Evolutionary conservation across 2,329 filamentous ascomycete genomes (phyloP), one percentile per base, ranked within the genome.

Genomic region (Penicillium sp.): DNA sequence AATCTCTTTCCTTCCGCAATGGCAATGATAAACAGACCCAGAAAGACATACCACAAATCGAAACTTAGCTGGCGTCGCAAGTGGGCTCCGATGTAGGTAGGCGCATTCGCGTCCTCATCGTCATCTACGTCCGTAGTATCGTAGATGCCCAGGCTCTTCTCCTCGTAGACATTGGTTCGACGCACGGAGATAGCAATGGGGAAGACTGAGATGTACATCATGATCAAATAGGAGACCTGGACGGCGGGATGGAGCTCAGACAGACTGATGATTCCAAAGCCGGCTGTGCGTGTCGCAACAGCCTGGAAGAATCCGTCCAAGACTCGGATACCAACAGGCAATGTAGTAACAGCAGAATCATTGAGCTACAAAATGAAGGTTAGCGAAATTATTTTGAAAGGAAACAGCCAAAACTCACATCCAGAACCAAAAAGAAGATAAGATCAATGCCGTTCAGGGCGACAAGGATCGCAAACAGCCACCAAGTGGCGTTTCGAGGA

Each of bases 181-280:
- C 93, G 91, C 65, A 97, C 89, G 7, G 90, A 94, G 66, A 97
- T 97, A 69, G 94, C 93, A 64, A 97, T 96, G 5, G 93, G 93
- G 64, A 96, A 96, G 56, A 97, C 90, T 54, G 92, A 96, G 58
- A 97, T 96, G 74, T 97, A 97, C 94, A 97, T 97, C 94, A 97
- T 97, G 73, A 97, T 87, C 74, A 97, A 79, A 76, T 97, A 97
- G 23, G 91, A 90, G 13, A 95, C 91, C 66, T 96, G 92, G 54
- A 97, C 90, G 3, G 89, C 94, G 1, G 94, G 92, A 62, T 97
- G 92, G 2, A 99, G 78, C 0, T 82, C 76, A 1, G 88, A 78
- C 36, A 97, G 76, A 68, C 88, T 91, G 63, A 97, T 84, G 29
- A 89, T 89, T 1, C 89, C 81, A 67, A 97, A 96, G 0, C 94